phyloP scores from a whole-genome alignment of 148 eudicot genomes.

The Cornus controversa region DNA sequence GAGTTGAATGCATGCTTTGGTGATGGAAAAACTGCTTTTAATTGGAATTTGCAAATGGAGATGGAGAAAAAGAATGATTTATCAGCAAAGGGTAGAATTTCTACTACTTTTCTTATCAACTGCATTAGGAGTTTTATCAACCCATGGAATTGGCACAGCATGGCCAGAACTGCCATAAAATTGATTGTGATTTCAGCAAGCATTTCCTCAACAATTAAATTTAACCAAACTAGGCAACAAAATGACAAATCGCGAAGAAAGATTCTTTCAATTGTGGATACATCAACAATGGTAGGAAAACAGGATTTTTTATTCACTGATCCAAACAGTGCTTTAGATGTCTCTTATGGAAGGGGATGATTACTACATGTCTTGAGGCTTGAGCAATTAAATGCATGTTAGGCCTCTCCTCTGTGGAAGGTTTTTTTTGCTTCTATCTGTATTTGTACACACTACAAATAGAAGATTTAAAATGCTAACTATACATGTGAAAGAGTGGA shows the following conservation, averaged over 20 bases:
- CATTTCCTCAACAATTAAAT: not conserved
- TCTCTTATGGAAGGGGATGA: conserved; percentile 14
- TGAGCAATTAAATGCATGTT: not conserved
- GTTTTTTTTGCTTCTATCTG: not conserved
- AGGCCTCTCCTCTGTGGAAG: not conserved
- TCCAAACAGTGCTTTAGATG: conserved; percentile 4
- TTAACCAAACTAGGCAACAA: not conserved
- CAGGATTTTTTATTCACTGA: not conserved
- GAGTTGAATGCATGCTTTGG: conserved; percentile 17
- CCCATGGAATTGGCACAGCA: conserved; percentile 17
- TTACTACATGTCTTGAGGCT: not conserved
- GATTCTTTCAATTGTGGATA: not conserved
- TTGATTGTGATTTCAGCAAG: conserved; percentile 5
- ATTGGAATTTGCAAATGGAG: not conserved
- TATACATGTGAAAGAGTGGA: not conserved
- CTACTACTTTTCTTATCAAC: not conserved
- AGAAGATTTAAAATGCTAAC: not conserved
- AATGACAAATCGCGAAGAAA: not conserved
- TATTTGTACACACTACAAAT: not conserved
- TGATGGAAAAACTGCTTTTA: conserved; percentile 2
- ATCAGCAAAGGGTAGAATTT: not conserved
- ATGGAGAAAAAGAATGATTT: not conserved
- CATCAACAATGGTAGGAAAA: not conserved
- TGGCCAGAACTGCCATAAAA: conserved; percentile 8
- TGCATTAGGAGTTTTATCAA: conserved; percentile 3